These are phyloP conservation scores for Crataegus laevigata DNA, from an alignment of 306 rosid genomes.

Conservation along the genomic window DNA sequence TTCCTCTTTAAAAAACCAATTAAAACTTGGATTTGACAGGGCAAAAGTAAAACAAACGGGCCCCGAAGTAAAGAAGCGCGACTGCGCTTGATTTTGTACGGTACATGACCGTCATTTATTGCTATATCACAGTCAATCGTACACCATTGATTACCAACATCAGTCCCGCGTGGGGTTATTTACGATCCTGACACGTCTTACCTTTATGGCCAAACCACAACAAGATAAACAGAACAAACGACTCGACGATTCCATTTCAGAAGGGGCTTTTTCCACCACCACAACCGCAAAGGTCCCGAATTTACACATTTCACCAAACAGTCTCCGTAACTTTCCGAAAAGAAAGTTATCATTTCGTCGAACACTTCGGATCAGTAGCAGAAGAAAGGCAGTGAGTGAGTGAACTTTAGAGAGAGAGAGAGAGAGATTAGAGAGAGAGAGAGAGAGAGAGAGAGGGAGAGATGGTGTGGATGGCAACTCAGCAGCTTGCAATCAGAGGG, in stretches of 20 bases:
- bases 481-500: slow-evolving; percentile 25
- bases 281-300: neutral
- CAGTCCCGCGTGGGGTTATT: neutral
- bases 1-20: neutral
- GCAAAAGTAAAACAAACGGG: neutral
- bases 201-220: neutral
- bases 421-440: too few relatives aligned
- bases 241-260: neutral
- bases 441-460: neutral
- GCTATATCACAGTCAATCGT: neutral
- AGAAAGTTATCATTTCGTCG: neutral
- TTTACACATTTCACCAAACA: neutral
- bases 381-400: neutral
- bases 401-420: neutral
- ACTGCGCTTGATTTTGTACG: neutral
- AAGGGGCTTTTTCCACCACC: neutral
- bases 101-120: neutral
- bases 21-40: neutral
- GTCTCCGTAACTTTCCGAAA: neutral
- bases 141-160: neutral
- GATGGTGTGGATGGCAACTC: slow-evolving; percentile 40
- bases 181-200: neutral
- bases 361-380: neutral
- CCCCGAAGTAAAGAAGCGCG: neutral
- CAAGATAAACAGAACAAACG: neutral